phyloP scores from a whole-genome alignment of 1,139 yeast species.

The Spathaspora sp. region DNA sequence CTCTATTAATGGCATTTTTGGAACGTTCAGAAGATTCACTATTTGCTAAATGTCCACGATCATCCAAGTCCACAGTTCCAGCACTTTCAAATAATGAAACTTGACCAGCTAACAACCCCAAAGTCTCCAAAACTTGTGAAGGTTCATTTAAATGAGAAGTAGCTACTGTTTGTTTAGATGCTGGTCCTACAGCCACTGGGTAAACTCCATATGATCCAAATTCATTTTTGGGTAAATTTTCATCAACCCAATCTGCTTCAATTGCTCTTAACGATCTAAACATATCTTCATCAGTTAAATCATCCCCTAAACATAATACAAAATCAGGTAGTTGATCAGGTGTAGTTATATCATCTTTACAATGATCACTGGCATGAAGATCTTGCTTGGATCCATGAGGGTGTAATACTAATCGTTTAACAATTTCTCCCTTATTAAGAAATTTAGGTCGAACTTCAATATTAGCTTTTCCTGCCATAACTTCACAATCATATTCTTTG shows the following conservation, averaged over 20 bases:
- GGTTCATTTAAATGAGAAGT: conserved; percentile 88
- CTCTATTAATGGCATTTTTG: conserved; percentile 33
- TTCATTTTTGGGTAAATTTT: conserved; percentile 38
- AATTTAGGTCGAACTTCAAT: conserved; percentile 93
- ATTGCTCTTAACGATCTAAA: conserved; percentile 68
- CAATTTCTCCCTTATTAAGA: conserved; percentile 96
- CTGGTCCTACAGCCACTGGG: conserved; percentile 95
- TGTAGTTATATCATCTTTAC: conserved; percentile 21
- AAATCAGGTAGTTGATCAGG: conserved; percentile 70
- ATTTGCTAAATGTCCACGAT: conserved; percentile 62
- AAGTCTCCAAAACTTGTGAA: conserved; percentile 76
- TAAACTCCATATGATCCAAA: conserved; percentile 65
- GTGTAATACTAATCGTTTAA: conserved; percentile 67
- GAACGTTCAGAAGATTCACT: conserved; percentile 48
- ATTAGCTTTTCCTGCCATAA: conserved; percentile 92
- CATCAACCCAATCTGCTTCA: conserved; percentile 48
- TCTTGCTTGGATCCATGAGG: conserved; percentile 53
- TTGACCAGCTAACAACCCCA: conserved; percentile 75
- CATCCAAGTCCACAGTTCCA: conserved; percentile 72
- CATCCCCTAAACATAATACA: conserved; percentile 90
- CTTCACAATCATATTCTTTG: conserved; percentile 77
- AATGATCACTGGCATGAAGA: conserved; percentile 24
- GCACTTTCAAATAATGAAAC: conserved; percentile 75
- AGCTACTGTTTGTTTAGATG: conserved; percentile 85
- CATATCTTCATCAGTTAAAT: conserved; percentile 97